phyloP scores from a whole-genome alignment of 2,329 filamentous ascomycete species.

The Aureobasidium melanogenum region DNA sequence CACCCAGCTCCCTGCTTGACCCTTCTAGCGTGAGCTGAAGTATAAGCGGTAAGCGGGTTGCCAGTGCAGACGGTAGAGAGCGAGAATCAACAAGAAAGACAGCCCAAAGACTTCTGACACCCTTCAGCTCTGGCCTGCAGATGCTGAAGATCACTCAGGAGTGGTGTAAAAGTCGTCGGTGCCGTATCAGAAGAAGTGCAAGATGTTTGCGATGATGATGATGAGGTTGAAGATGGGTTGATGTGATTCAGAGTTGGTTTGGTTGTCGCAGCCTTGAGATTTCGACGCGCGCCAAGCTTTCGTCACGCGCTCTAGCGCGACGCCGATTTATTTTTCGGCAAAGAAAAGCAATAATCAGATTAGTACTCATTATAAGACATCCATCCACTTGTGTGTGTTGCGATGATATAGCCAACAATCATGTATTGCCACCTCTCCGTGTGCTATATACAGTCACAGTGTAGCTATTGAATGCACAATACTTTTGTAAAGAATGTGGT shows the following conservation, averaged over 20 bases:
- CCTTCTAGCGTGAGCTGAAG: slow-evolving; percentile 5
- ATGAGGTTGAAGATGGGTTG: not conserved
- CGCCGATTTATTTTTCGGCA: not conserved
- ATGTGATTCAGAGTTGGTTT: not conserved
- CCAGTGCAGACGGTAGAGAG: not conserved
- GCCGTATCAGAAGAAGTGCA: not conserved
- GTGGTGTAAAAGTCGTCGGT: not conserved
- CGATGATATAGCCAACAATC: too few species aligned
- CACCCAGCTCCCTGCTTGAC: not conserved
- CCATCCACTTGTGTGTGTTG: too few species aligned
- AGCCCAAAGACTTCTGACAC: not conserved
- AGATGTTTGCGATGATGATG: not conserved
- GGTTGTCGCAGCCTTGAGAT: not conserved
- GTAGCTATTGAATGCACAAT: too few species aligned
- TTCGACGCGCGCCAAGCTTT: not conserved
- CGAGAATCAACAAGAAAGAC: not conserved
- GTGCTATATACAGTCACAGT: too few species aligned
- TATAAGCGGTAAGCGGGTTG: not conserved
- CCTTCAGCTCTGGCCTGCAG: not conserved
- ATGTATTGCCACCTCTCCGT: too few species aligned
- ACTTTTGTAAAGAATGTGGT: too few species aligned
- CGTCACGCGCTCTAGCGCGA: not conserved
- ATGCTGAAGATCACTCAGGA: slow-evolving; percentile 1
- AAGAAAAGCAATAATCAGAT: not conserved
- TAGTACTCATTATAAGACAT: too few species aligned